These are phyloP conservation scores for Rhodotorula mucilaginosa DNA, from an alignment of 1,284 basidiomycete genomes.

Conservation along the genomic window DNA sequence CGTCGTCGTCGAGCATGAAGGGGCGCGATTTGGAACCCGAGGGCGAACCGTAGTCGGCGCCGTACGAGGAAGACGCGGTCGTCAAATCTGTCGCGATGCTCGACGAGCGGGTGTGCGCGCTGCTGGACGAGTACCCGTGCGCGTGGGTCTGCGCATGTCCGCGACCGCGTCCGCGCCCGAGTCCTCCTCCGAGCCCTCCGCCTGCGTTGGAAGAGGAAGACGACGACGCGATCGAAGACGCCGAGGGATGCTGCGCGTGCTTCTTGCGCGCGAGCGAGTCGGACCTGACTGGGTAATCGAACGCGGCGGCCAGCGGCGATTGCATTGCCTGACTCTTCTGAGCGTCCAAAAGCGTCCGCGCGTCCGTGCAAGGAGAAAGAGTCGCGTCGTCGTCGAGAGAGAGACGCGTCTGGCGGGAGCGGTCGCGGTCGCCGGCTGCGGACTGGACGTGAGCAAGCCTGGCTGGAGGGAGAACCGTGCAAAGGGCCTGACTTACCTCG, in stretches of 20 bases:
- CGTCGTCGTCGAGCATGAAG: neutral
- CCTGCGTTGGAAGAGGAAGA: neutral
- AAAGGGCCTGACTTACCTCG: no score
- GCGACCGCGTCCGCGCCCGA: neutral
- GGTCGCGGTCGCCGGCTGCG: no score
- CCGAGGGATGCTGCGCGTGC: slow-evolving; percentile 6
- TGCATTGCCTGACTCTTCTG: neutral
- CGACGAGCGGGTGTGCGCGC: slow-evolving; percentile 4
- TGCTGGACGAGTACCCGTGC: neutral
- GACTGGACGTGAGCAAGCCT: no score
- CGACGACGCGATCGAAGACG: slow-evolving; percentile 8
- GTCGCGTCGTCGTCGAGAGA: no score
- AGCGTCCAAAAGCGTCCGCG: no score
- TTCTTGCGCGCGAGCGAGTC: neutral
- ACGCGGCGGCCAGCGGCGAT: neutral
- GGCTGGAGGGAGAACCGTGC: no score
- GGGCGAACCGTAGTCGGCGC: slow-evolving; percentile 1
- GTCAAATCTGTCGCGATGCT: slow-evolving; percentile 5
- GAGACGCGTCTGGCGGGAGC: no score
- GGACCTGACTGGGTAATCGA: slow-evolving; percentile 1
- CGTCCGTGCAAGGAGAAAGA: no score
- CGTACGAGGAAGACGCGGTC: neutral
- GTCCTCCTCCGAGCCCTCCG: neutral
- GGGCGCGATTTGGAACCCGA: neutral
- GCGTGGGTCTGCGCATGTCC: neutral